These are phyloP conservation scores for Oehlia diaphana DNA, from an alignment of 192 early-diverging fungal species.

Conservation along the genomic window DNA sequence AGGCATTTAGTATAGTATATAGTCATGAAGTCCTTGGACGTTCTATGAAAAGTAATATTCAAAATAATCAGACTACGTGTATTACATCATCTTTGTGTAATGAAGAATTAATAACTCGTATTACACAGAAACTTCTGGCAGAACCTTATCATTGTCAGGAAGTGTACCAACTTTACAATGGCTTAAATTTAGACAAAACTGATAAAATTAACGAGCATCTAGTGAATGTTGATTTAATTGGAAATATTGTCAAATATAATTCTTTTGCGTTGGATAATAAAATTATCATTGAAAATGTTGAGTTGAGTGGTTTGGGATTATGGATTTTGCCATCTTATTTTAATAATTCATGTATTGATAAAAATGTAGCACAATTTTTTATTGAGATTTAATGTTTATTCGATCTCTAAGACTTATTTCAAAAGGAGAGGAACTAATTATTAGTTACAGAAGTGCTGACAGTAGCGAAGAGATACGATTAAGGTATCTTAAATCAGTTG, in stretches of 20 bases:
- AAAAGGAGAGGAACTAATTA: neutral
- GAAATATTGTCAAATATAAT: neutral
- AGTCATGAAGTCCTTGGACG: neutral
- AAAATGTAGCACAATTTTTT: neutral
- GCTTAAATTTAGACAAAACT: neutral
- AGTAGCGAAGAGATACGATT: neutral
- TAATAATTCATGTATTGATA: constrained; percentile 20
- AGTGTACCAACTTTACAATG: neutral
- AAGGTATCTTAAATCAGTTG: neutral
- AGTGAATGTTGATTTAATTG: neutral
- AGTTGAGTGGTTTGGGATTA: neutral
- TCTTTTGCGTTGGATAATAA: neutral
- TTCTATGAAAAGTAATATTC: neutral
- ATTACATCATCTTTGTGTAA: too few relatives aligned
- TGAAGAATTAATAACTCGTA: neutral
- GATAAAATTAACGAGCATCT: neutral
- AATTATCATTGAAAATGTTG: neutral
- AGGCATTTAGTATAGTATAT: constrained; percentile 6
- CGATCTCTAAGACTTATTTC: neutral
- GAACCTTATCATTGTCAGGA: neutral
- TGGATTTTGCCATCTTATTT: constrained; percentile 21
- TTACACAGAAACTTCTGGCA: neutral
- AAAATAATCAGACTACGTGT: neutral
- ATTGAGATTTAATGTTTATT: constrained; percentile 14
- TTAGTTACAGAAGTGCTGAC: neutral